Percentiles rank a stretch among this genome's conserved stretches.
phyloP scores from a whole-genome alignment of 129 eudicot genomes.

The Daucus carota region DH1_v3.0 NC_030383.2:56064501-56065000 shows the following conservation, averaged over 20 bases:
- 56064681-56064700: not conserved
- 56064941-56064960: not conserved
- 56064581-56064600: conserved; percentile 90
- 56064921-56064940: not conserved
- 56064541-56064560: conserved; percentile 50
- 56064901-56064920: not conserved
- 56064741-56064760: not conserved
- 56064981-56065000: not conserved
- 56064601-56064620: not conserved
- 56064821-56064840: not conserved
- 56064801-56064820: not conserved
- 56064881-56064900: not conserved
- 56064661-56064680: not conserved
- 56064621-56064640: not conserved
- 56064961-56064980: not conserved
- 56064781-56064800: not conserved
- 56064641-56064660: not conserved
- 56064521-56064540: conserved; percentile 35
- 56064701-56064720: not conserved
- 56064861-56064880: not conserved
- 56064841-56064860: no score
- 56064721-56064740: not conserved
- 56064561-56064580: conserved; percentile 68
- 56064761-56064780: not conserved
- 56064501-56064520: conserved; percentile 50